Evolutionary conservation across 495 filamentous ascomycete species (phyloP), one percentile per base, ranked within the genome.

Genomic region (Elasticomyces elasticus): DNA sequence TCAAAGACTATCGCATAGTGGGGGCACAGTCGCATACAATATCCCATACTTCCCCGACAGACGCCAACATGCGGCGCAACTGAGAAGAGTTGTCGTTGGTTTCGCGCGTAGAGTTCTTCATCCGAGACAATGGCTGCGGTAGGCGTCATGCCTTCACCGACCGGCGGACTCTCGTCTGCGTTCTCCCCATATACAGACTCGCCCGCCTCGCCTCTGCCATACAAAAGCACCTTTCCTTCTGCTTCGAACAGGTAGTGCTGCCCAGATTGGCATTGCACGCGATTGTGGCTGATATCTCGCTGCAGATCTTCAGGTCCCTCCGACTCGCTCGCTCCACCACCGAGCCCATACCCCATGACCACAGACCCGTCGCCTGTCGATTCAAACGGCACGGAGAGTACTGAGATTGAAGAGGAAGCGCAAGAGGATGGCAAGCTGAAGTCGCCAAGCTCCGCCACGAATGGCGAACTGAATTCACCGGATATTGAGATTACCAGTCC

Each of bases 351-450:
- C 49, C 69, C 67, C 10, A 52, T 66, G 38, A 63, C 62, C 22
- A 76, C 83, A 54, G 84, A 85, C 45, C 85, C 85, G 20, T 89
- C 85, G 25, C 85, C 85, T 31, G 83, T 86, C 17, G 86, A 85
- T 37, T 87, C 84, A 24, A 84, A 83, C 62, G 83, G 82, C 42
- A 86, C 84, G 55, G 80, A 83, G 54, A 76, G 70, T 20, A 84
- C 80, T 17, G 80, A 87, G 60, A 85, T 89, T 19, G 85, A 89
- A 42, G 83, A 87, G 54, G 80, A 83, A n/a, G 69, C 65, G 45
- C 74, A 75, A 54, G 77, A 79, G 33, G 62, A 64, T 50, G 55
- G 66, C 57, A 46, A 65, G 55, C 62, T 56, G 52, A 64, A 49
- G 66, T 69, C 64, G 52, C 67, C 61, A 54, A 64, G 63, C 52